Base-by-base conservation (phyloP, 2,329 filamentous ascomycete species). In the Aspergillus novofumigatus region DNA sequence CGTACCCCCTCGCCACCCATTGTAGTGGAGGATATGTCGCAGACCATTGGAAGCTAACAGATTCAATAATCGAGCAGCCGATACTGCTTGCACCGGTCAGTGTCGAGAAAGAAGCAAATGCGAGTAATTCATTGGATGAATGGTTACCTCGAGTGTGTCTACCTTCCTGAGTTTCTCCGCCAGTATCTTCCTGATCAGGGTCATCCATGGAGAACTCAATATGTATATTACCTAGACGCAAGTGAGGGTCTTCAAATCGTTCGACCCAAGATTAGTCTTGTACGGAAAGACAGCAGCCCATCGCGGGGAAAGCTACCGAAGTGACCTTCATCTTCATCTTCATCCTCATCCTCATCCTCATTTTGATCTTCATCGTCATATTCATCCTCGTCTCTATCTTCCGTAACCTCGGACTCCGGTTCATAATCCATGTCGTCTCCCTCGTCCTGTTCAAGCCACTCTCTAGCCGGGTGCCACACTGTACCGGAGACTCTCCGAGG, bases 1-100 rank as follows among this genome's bases (percentile, higher is more conserved):
- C 47, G 51, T 42, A 38, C 61, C 62, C 10, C 54, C 59, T 54
- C 67, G 55, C 58, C 70, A 65, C 41, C 71, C 67, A 60, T 72
- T 69, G 52, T 67, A 64, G 50, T 68, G 67, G 45, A 86, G 78
- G 45, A 86, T 77, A 32, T 80, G 78, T 53, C 80, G 78, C 5
- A 86, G 70, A 35, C 82, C 81, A 53, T 77, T 75, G 35, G 80
- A 73, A 7, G 80, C 78, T n/a, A 86, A 75, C 21, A 86, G 66
- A 61, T 81, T 80, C 59, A 85, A 73, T 50, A 86, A 75, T 59
- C 83, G 78, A 35, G 70, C 62, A 20, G 68, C 65, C 0, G 71
- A 71, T 51, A 72, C 74, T 76, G 58, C 17, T 48, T 3, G 23
- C 17, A 49, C 61, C 6, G 62, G 59, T 51, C 6, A 5, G 41